These are phyloP conservation scores for Kodamaea alishanica DNA, from an alignment of 1,139 yeast genomes.

Conservation along the genomic window DNA sequence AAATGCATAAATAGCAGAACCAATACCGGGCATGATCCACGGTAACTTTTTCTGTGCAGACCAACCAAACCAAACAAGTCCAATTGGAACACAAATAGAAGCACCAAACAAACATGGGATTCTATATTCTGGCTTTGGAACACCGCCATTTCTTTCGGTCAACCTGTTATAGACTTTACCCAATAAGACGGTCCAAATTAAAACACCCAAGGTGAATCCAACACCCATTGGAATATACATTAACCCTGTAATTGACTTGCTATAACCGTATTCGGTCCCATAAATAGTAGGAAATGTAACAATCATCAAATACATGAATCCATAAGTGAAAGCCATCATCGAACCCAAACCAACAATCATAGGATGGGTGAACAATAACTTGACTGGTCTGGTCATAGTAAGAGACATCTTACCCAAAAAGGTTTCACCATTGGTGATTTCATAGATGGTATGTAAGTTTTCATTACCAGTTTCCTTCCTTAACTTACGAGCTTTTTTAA, in stretches of 20 bases:
- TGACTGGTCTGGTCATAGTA: slow-evolving; percentile 39
- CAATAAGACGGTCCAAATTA: slow-evolving; percentile 36
- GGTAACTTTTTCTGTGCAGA: slow-evolving; percentile 38
- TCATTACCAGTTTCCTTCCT: slow-evolving; percentile 36
- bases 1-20: slow-evolving; percentile 42
- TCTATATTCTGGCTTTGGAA: slow-evolving; percentile 41
- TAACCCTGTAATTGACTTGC: slow-evolving; percentile 34
- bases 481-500: slow-evolving; percentile 28
- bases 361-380: slow-evolving; percentile 41
- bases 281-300: slow-evolving; percentile 42
- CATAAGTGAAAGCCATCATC: slow-evolving; percentile 46
- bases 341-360: slow-evolving; percentile 46
- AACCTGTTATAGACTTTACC: slow-evolving; percentile 30
- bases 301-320: slow-evolving; percentile 46
- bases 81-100: slow-evolving; percentile 37
- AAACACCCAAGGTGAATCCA: slow-evolving; percentile 40
- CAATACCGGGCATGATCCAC: slow-evolving; percentile 48
- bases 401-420: slow-evolving; percentile 26
- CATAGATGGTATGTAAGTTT: slow-evolving; percentile 42
- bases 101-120: slow-evolving; percentile 40
- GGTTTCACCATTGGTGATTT: slow-evolving; percentile 37
- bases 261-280: slow-evolving; percentile 32
- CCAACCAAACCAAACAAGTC: slow-evolving; percentile 48
- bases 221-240: slow-evolving; percentile 48
- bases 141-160: slow-evolving; percentile 32